Percentiles rank a stretch among this genome's conserved stretches.
Evolutionary conservation across 306 rosid species (phyloP).

Genomic region (Quercus berberidifolia): DNA sequence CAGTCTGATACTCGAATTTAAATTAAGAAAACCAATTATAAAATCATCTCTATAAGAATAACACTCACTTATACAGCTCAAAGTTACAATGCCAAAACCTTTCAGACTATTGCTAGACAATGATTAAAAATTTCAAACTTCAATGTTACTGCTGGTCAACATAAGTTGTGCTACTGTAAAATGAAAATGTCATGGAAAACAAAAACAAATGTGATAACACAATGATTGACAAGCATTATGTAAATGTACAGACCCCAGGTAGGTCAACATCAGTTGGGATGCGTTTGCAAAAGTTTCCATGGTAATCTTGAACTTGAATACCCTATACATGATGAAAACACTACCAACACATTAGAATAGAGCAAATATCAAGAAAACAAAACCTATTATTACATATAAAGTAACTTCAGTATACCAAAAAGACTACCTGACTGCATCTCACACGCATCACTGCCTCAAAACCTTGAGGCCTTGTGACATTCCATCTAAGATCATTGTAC

Average conservation of each 20-base stretch:
- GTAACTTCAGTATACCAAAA: neutral
- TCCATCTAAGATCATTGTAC: constrained; percentile 98
- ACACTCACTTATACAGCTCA: neutral
- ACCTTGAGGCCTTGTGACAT: constrained; percentile 95
- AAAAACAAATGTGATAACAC: neutral
- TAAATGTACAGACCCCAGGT: constrained; percentile 78
- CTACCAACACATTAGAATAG: constrained; percentile 5
- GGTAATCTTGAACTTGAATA: constrained; percentile 91
- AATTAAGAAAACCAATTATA: neutral
- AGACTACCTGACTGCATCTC: constrained; percentile 93
- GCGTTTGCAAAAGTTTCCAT: constrained; percentile 90
- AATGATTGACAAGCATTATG: constrained; percentile 13
- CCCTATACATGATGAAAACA: constrained; percentile 53
- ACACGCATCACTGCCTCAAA: constrained; percentile 99
- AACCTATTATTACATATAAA: neutral
- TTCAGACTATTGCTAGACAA: neutral
- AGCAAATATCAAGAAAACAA: neutral
- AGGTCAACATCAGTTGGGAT: constrained; percentile 94
- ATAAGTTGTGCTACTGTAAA: neutral
- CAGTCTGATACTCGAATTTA: neutral
- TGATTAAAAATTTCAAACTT: neutral
- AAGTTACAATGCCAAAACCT: neutral
- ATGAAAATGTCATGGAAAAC: neutral
- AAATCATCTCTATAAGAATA: neutral
- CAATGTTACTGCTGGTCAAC: neutral